Base-by-base conservation (phyloP, 306 rosid species). In the Macrotyloma uniflorum region DNA sequence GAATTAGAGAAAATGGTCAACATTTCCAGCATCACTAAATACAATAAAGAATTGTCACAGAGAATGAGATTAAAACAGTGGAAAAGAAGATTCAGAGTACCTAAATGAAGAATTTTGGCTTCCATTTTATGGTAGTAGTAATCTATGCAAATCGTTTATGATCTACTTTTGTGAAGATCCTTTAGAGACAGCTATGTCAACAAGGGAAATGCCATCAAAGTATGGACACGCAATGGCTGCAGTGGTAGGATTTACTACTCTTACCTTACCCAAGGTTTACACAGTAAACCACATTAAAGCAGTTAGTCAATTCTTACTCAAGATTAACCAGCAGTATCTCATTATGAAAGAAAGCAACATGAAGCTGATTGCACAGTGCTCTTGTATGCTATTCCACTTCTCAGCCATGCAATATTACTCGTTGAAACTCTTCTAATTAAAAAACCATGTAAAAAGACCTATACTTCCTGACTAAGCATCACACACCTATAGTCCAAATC, bases 141-240 rank as follows among this genome's bases (percentile, higher is more conserved):
- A 75, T 57, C 46, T 33, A n/a, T 23, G 4, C 32, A 33, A 71
- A 49, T 61, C 53, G 62, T 46, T 62, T 26, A 28, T 63, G 28
- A 68, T 76, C 33, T 24, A 63, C 43, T 54, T 62, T 49, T 36
- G 35, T 30, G 5, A 42, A 70, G 12, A 45, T 53, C 49, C 46
- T 64, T 46, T 8, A 32, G 30, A 51, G 45, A 18, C 15, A 54
- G 65, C 36, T 1, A 63, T 10, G 66, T 19, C 24, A 8, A 70
- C 54, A 22, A 3, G 64, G 62, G 15, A 78, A 33, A 43, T 53
- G 28, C 14, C 45, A 82, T n/a, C 33, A 67, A 65, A 47, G 24
- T 46, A 50, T 10, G 49, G 30, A 55, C 32, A 2, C 8, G 15
- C 16, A 54, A 35, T 2, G 28, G 14, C 50, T 53, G 20, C 5